Evolutionary conservation across 2,329 filamentous ascomycete genomes (phyloP).

Genomic region (Diaporthe sp.): DNA sequence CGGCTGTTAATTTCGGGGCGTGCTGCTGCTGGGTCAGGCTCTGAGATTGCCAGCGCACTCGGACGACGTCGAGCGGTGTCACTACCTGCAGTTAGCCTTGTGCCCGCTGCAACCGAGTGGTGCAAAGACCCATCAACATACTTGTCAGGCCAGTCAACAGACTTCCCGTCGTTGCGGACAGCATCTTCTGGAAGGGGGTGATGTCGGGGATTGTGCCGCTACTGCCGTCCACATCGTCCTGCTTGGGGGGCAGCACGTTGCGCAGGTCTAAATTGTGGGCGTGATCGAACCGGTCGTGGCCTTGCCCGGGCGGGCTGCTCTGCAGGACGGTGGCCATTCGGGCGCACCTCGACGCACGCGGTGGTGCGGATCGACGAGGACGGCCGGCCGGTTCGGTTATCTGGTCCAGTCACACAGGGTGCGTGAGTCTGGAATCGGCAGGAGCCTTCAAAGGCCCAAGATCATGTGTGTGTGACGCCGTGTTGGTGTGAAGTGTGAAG

Average conservation of each 20-base stretch:
- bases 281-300: conserved; percentile 54
- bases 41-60: conserved; percentile 94
- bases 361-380: conserved; percentile 14
- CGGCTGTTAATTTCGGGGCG: conserved; percentile 62
- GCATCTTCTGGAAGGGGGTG: conserved; percentile 90
- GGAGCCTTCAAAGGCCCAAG: background rate
- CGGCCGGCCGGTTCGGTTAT: conserved; percentile 13
- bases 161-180: conserved; percentile 92
- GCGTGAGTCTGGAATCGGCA: conserved; percentile 38
- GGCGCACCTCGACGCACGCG: conserved; percentile 23
- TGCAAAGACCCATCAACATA: conserved; percentile 58
- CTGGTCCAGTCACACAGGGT: conserved; percentile 39
- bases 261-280: conserved; percentile 50
- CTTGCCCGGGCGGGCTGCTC: conserved; percentile 49
- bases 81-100: conserved; percentile 65
- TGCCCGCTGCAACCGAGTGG: background rate
- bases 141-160: conserved; percentile 90
- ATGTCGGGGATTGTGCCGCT: conserved; percentile 65
- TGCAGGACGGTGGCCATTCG: conserved; percentile 37
- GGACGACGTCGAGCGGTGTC: conserved; percentile 96
- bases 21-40: conserved; percentile 53
- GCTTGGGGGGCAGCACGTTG: conserved; percentile 51
- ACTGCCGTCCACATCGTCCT: conserved; percentile 50
- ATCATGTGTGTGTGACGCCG: conserved; percentile 1
- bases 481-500: background rate